Base-by-base conservation (phyloP, 345 rosid genomes). In the Acer saccharum region DNA sequence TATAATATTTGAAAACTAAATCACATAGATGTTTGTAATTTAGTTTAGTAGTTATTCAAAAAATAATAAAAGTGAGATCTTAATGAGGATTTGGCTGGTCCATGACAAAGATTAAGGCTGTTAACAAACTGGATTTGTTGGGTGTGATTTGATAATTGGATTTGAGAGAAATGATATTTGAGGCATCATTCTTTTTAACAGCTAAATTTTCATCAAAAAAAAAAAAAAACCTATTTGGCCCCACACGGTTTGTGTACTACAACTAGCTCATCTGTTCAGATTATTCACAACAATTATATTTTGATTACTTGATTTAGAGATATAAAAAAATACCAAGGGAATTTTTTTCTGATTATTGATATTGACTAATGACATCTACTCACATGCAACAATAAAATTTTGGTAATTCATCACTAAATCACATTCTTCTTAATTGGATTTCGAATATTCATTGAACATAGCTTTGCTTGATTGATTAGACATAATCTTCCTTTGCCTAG, bases 241-340 rank as follows among this genome's bases (percentile, higher is more conserved):
- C 83, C 87, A 81, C 87, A 76, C 87, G 87, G 77, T 84, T 78
- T 41, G 2, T 54, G 65, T 61, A 48, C 2, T 10, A 11, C 29
- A 70, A 48, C 73, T 48, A 68, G 32, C 18, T 35, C 35, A 32
- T 4, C 6, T 35, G 39, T 35, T 35, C 39, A 3, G 39, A 35
- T 35, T 35, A 35, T 35, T 35, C 39, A 35, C 39, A 35, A 35
- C 39, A 35, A 35, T 35, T 35, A 35, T 13, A 54, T 12, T 2
- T 17, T 20, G 23, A 57, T 35, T 35, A 35, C 39, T 35, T 6
- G 13, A 35, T 66, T 21, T 17, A 66, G 50, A 66, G n/a, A 35
- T 35, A 29, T 29, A 29, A 2, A 29, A 2, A 25, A 0, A 66
- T 8, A 17, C 23, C 48, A 3, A 27, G 17, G 8, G 10, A 68